Base-by-base conservation (phyloP, 495 filamentous ascomycete species). In the Trichocladium antarcticum region DNA sequence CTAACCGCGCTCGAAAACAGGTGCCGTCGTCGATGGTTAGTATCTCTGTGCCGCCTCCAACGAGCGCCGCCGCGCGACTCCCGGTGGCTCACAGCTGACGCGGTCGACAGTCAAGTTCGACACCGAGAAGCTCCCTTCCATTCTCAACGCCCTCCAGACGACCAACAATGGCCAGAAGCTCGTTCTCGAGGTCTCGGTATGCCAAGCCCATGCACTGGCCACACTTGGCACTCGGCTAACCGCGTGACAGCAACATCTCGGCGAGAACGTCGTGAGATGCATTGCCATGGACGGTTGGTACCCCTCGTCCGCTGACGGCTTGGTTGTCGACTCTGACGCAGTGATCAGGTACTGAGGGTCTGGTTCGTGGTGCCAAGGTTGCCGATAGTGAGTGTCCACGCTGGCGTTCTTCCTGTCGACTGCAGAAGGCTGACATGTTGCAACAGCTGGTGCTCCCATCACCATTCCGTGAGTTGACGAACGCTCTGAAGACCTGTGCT, bases 261-360 rank as follows among this genome's bases (percentile, higher is more conserved):
- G 92, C 76, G 87, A 98, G 80, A 95, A 85, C 80, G 88, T 95
- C 68, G 93, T 98, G 71, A 84, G 92, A 74, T 89, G 86, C 68
- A 98, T 98, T 93, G 93, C 92, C 74, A 98, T 98, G 92, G 92
- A 98, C 74, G 92, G 92, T 94, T 81, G 71, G 84, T 74, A 45
- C 49, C 47, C n/a, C 41, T 49, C 35, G n/a, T 41, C 43, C 12
- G 2, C 55, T 12, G 17, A 22, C 50, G 31, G 19, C 42, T 51
- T 19, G 48, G 46, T 48, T 55, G 62, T 63, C 59, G 66, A 56
- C 51, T 63, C 42, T 53, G 34, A 52, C 16, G 15, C 22, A 17
- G 14, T 43, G 37, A 41, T 50, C 58, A 95, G 89, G 89, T 92
- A 98, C 92, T 69, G 92, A 97, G 76, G 92, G 92, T 85, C 87